Evolutionary conservation across 1,284 basidiomycete species (phyloP), one percentile per base, ranked within the genome.

Genomic region (Pyrrhoderma noxium): DNA sequence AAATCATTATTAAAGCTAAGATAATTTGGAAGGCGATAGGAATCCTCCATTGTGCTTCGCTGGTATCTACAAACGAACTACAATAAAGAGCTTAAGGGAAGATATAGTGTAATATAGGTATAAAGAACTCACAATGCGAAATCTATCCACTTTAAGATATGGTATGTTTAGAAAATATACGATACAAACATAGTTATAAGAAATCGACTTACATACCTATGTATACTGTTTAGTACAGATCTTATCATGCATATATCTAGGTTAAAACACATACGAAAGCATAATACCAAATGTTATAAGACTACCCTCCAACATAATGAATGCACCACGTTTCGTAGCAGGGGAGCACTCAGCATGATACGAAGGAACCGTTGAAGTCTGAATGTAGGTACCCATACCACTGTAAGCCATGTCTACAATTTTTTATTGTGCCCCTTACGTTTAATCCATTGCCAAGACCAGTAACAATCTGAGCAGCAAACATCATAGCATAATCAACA

Each of bases 271-370:
- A 66, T 56, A 80, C 77, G 79, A 77, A 52, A 85, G 65, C 76
- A 82, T 84, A 58, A 85, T 77, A 54, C 84, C 84, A 58, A 82
- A 79, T 2, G 81, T 79, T 52, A 86, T 84, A 2, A 86, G 67
- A 60, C 75, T 77, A 3, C 82, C 80, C 65, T 85, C 82, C 43
- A 85, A 70, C 73, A 82, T 80, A 39, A 85, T 84, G 51, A 82
- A 70, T 55, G 76, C 75, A 18, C 84, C 83, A 53, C 84, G 69
- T 57, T 75, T 74, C 35, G 74, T 67, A 3, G 82, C 75, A 3
- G 78, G 75, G 2, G 80, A 79, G 56, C 80, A 79, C 61, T 87
- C 84, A 0, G 81, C 79, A 50, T 84, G 82, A 57, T 83, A 81
- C 5, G 71, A 69, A 8, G 79, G 79, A 1, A 81, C 77, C 8